Evolutionary conservation across 345 rosid species (phyloP).

Genomic region (Geranium brycei): DNA sequence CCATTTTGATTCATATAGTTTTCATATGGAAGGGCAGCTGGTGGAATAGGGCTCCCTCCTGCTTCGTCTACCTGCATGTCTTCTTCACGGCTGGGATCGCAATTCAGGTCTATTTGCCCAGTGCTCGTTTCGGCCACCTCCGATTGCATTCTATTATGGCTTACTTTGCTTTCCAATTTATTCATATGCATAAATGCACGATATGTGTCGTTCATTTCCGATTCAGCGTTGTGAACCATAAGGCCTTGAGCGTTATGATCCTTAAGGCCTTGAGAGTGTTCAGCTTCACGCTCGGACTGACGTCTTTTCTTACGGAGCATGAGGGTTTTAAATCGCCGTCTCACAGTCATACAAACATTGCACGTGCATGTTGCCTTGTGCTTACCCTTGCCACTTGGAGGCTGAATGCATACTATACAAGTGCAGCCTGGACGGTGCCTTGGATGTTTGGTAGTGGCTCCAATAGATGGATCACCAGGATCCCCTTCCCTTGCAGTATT

Average conservation of each 20-base stretch:
- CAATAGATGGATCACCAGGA: conserved; percentile 34
- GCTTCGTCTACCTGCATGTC: conserved; percentile 19
- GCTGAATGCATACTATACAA: conserved; percentile 97
- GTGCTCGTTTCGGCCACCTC: conserved; percentile 29
- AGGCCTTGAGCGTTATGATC: conserved; percentile 18
- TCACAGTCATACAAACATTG: conserved; percentile 87
- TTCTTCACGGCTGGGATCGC: conserved; percentile 38
- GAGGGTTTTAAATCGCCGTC: conserved; percentile 79
- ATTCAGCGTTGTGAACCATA: conserved; percentile 15
- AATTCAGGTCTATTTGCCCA: conserved; percentile 46
- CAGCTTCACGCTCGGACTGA: conserved; percentile 50
- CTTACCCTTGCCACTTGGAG: conserved; percentile 93
- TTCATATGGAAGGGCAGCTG: conserved; percentile 10
- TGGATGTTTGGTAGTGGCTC: conserved; percentile 89
- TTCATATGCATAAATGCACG: conserved; percentile 8
- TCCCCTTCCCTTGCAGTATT: conserved; percentile 19
- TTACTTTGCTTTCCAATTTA: conserved; percentile 23
- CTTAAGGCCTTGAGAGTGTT: conserved; percentile 19
- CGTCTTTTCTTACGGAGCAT: conserved; percentile 83
- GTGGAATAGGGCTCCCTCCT: conserved; percentile 16
- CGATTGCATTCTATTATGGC: conserved; percentile 16
- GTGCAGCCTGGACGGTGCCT: conserved; percentile 87
- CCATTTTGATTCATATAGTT: conserved; percentile 16
- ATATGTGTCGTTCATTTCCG: conserved; percentile 16
- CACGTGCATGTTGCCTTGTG: conserved; percentile 69